phyloP scores from a whole-genome alignment of 768 basidiomycete genomes.

The Tubosaeta brunneosetosa region DNA sequence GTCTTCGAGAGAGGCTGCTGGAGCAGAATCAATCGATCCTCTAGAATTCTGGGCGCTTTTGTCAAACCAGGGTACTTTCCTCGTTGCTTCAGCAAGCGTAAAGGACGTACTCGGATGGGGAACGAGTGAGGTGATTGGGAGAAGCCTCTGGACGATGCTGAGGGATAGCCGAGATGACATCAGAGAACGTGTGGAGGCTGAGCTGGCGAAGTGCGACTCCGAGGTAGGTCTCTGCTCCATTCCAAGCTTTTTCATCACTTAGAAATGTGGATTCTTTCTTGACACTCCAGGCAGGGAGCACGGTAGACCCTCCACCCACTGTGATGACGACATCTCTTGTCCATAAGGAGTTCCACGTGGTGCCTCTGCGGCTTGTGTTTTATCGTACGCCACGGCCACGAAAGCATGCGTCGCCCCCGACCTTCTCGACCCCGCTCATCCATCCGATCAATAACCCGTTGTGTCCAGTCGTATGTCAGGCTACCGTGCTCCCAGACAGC shows the following conservation, averaged over 20 bases:
- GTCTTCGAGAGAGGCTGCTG: background rate
- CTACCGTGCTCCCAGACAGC: constrained; percentile 15
- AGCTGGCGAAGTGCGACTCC: constrained; percentile 20
- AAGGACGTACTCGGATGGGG: constrained; percentile 65
- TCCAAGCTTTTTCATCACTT: background rate
- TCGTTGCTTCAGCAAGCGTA: constrained; percentile 47
- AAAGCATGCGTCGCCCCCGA: background rate
- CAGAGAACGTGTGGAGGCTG: constrained; percentile 24
- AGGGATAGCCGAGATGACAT: constrained; percentile 16
- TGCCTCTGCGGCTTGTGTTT: constrained; percentile 33
- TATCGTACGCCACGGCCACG: constrained; percentile 31
- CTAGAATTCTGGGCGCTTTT: constrained; percentile 52
- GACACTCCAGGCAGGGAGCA: background rate
- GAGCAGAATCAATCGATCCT: constrained; percentile 3
- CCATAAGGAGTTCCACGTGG: constrained; percentile 33
- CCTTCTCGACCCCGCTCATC: constrained; percentile 8
- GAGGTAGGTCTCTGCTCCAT: constrained; percentile 11
- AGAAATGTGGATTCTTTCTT: background rate
- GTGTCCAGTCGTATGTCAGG: constrained; percentile 30
- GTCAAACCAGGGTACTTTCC: constrained; percentile 42
- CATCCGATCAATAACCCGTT: constrained; percentile 16
- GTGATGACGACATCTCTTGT: constrained; percentile 31
- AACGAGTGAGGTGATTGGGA: constrained; percentile 49
- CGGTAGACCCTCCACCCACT: constrained; percentile 15
- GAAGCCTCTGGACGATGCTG: constrained; percentile 38